Evolutionary conservation across 1,284 basidiomycete species (phyloP).

Genomic region (Boletellus sp.): DNA sequence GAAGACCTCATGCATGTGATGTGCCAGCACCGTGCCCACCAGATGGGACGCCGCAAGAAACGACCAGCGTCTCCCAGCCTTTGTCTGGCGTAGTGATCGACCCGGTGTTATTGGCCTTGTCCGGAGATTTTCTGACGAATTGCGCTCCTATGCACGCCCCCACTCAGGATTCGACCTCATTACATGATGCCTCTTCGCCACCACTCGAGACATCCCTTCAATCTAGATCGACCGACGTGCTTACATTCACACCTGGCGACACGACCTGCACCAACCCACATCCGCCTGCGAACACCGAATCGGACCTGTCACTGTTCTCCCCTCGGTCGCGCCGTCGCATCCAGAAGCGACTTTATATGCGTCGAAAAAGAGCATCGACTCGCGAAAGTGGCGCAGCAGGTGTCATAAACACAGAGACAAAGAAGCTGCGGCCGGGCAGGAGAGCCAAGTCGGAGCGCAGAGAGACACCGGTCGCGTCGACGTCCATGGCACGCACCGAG

Average conservation of each 20-base stretch:
- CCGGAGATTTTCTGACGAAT: slow-evolving; percentile 3
- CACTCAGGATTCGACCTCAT: neutral
- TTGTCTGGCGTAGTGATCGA: slow-evolving; percentile 17
- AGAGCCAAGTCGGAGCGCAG: slow-evolving; percentile 21
- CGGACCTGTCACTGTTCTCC: slow-evolving; percentile 35
- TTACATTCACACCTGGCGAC: neutral
- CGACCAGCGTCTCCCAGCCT: neutral
- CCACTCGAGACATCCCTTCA: neutral
- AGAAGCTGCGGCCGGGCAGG: slow-evolving; percentile 29
- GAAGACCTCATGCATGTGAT: neutral
- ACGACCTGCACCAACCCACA: slow-evolving; percentile 5
- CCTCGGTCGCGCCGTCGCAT: slow-evolving; percentile 53
- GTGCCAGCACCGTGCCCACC: neutral
- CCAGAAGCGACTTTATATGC: slow-evolving; percentile 67
- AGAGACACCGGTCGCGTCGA: slow-evolving; percentile 1
- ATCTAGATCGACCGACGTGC: neutral
- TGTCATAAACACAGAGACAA: slow-evolving; percentile 5
- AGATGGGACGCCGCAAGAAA: neutral
- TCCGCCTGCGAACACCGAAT: slow-evolving; percentile 5
- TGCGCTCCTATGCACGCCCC: neutral
- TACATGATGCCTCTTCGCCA: neutral
- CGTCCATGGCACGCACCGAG: slow-evolving; percentile 10
- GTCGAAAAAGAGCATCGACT: slow-evolving; percentile 54
- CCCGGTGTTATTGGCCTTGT: slow-evolving; percentile 22
- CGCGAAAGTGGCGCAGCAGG: slow-evolving; percentile 2